Base-by-base conservation (phyloP, 805 yeast species). In the Candida lessepsii region DNA sequence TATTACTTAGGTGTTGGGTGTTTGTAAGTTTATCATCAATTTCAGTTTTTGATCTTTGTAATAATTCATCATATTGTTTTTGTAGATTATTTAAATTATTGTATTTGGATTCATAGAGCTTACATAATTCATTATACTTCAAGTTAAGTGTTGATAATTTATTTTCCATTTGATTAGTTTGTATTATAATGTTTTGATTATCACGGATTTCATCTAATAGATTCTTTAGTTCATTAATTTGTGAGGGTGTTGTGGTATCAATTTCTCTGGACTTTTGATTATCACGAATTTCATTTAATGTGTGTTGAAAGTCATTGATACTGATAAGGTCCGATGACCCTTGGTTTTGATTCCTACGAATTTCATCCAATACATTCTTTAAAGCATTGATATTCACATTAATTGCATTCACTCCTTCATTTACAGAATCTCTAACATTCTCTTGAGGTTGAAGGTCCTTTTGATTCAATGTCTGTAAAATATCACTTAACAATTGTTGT, bases 91-190 rank as follows among this genome's bases (percentile, higher is more conserved):
- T 27, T 8, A 46, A 29, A 9, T 24, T 8, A 9, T 35, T 24
- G 27, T 40, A 43, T 23, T 47, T 47, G 11, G 14, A 8, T 19
- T 35, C 23, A 24, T 47, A 47, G 23, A 42, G 4, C 6, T 24
- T 32, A 16, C 40, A 37, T 9, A 46, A 32, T 28, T 38, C 33
- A 9, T 33, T 14, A 34, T 46, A 43, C 33, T 43, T 46, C 5
- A 14, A n/a, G 15, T 35, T 32, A 9, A 45, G 31, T 2, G 9
- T 14, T 11, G 27, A 39, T 31, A 60, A 62, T 28, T 57, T 55
- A 3, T 23, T 29, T 14, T 57, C 53, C 14, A 46, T 29, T 5
- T 32, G 28, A 20, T 29, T 5, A 5, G 36, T 35, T 25, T 34
- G 26, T 13, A 35, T 11, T 13, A 29, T 38, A n/a, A 11, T 10